phyloP scores from a whole-genome alignment of 2,329 filamentous ascomycete genomes.

The Capronia americana region DNA sequence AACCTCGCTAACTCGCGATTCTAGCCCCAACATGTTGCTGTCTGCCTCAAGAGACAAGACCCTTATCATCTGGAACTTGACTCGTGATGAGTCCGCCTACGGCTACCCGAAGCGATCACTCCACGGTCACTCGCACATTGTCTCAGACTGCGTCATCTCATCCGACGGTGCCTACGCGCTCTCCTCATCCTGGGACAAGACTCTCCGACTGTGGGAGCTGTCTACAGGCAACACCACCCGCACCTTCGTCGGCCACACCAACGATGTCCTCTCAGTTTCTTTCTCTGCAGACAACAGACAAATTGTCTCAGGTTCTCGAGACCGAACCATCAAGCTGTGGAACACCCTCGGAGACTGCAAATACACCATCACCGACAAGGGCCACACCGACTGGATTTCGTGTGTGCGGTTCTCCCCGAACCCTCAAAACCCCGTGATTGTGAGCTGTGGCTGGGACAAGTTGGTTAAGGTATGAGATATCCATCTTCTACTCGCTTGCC shows the following conservation, averaged over 20 bases:
- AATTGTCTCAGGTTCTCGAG: constrained; percentile 98
- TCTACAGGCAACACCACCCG: constrained; percentile 95
- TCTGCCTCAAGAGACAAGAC: constrained; percentile 98
- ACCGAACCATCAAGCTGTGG: constrained; percentile 99
- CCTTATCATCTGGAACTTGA: constrained; percentile 99
- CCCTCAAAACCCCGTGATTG: constrained; percentile 99
- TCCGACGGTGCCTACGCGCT: constrained; percentile 99
- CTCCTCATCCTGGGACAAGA: constrained; percentile 99
- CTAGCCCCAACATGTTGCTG: constrained; percentile 98
- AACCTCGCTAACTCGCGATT: constrained; percentile 47
- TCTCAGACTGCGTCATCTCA: constrained; percentile 99
- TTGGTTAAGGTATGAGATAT: constrained; percentile 89
- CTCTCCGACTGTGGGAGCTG: constrained; percentile 98
- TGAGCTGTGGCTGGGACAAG: constrained; percentile 99
- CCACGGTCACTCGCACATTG: constrained; percentile 99
- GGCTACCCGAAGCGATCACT: constrained; percentile 99
- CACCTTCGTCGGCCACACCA: constrained; percentile 98
- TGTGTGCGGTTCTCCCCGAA: constrained; percentile 99
- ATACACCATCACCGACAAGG: constrained; percentile 99
- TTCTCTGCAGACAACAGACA: constrained; percentile 99
- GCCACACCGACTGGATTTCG: constrained; percentile 99
- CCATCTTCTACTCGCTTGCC: constrained; percentile 44
- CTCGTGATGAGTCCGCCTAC: constrained; percentile 96
- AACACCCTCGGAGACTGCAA: constrained; percentile 99
- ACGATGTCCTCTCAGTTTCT: constrained; percentile 98